These are phyloP conservation scores for Linderina pennispora DNA, from an alignment of 192 early-diverging fungal genomes.

Conservation along the genomic window DNA sequence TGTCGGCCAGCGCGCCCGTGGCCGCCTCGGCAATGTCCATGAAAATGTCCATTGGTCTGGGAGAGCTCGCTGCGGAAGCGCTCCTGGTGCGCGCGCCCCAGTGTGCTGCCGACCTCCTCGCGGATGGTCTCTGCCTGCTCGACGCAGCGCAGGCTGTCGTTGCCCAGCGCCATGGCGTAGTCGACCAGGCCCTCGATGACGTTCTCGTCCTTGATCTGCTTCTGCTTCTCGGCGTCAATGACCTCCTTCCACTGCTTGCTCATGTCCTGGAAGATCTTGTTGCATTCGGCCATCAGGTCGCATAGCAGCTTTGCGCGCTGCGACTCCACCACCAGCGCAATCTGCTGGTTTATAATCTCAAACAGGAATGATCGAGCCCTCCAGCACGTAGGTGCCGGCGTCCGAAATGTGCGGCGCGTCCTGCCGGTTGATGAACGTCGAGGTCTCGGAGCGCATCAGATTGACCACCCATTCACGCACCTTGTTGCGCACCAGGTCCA, in stretches of 20 bases:
- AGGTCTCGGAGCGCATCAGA: conserved; percentile 77
- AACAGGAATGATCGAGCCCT: conserved; percentile 80
- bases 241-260: conserved; percentile 79
- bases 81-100: conserved; percentile 55
- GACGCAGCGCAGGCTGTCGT: conserved; percentile 87
- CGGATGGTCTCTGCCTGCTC: conserved; percentile 84
- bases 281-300: conserved; percentile 78
- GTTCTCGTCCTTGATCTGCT: conserved; percentile 71
- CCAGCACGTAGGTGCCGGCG: conserved; percentile 74
- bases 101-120: conserved; percentile 50
- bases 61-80: conserved; percentile 61
- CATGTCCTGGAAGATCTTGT: conserved; percentile 73
- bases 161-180: conserved; percentile 92
- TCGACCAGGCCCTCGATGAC: conserved; percentile 85
- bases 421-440: conserved; percentile 56
- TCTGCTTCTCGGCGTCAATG: conserved; percentile 66
- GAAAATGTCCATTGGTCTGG: conserved; percentile 79
- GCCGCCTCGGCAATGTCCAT: conserved; percentile 78
- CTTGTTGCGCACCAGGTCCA: conserved; percentile 82
- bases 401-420: conserved; percentile 69
- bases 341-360: conserved; percentile 98
- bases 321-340: conserved; percentile 78
- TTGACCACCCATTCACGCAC: conserved; percentile 90
- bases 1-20: conserved; percentile 70
- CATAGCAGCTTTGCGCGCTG: conserved; percentile 86